Conservation (phyloP, 441 rosid species). For the Pelargonium myrrhifolium region DNA sequence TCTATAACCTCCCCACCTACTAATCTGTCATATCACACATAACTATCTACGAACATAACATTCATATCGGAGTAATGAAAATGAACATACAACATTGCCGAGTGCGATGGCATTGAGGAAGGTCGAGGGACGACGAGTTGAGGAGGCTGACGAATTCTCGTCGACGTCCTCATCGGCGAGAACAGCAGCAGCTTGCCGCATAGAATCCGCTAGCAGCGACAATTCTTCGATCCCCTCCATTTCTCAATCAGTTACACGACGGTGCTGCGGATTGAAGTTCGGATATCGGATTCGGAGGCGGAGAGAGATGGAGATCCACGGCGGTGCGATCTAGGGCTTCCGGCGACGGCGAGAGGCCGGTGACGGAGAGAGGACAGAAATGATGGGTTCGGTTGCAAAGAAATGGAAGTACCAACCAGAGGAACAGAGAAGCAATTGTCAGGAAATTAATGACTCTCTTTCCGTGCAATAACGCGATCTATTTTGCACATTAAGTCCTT, state of each 20-base stretch:
- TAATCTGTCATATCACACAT: neutral
- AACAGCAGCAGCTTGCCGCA: constrained; percentile 68
- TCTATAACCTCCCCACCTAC: constrained; percentile 6
- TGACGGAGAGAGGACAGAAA: neutral
- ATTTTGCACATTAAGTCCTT: neutral
- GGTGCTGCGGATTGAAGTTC: neutral
- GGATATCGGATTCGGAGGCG: neutral
- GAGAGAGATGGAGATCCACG: neutral
- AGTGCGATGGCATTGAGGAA: constrained; percentile 74
- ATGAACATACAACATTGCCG: constrained; percentile 75
- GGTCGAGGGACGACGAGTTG: constrained; percentile 54
- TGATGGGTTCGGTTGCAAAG: neutral
- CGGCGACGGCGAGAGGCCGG: constrained; percentile 2
- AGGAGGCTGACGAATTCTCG: constrained; percentile 40
- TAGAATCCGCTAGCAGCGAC: constrained; percentile 65
- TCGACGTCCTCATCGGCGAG: constrained; percentile 88
- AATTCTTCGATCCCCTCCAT: constrained; percentile 98
- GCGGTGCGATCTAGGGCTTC: constrained; percentile 1
- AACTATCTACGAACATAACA: constrained; percentile 4
- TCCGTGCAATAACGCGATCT: neutral
- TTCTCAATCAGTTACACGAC: neutral
- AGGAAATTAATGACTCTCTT: neutral
- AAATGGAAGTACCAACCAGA: neutral
- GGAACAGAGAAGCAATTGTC: too few species aligned
- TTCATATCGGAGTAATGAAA: neutral